These are phyloP conservation scores for Starmerella vaccinii DNA, from an alignment of 805 yeast genomes.

Conservation along the genomic window DNA sequence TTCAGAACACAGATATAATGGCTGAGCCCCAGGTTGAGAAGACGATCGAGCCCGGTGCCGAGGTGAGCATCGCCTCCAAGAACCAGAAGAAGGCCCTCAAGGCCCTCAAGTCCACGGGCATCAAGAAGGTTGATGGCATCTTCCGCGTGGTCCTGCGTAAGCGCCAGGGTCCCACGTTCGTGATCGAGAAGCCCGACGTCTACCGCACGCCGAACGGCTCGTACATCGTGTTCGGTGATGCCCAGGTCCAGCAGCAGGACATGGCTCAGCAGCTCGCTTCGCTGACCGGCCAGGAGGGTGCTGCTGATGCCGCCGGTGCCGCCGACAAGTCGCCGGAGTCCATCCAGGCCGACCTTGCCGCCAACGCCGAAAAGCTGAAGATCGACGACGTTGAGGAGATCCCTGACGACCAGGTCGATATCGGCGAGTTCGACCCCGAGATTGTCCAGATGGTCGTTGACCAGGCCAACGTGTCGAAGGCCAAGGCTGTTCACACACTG, in stretches of 20 bases:
- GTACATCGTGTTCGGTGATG: constrained; percentile 95
- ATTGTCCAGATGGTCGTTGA: constrained; percentile 81
- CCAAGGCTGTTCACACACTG: constrained; percentile 85
- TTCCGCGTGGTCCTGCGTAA: constrained; percentile 91
- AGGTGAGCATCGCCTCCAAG: constrained; percentile 69
- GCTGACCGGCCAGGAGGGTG: constrained; percentile 33
- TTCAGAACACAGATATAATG: neutral
- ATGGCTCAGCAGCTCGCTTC: constrained; percentile 65
- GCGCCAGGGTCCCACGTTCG: constrained; percentile 82
- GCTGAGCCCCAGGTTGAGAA: constrained; percentile 43
- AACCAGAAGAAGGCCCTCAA: constrained; percentile 95
- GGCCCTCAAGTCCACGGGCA: constrained; percentile 72
- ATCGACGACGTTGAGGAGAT: constrained; percentile 38
- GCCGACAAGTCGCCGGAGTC: constrained; percentile 31
- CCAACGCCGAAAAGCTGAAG: constrained; percentile 27
- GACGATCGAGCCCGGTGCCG: constrained; percentile 51
- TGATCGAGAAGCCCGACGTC: constrained; percentile 89
- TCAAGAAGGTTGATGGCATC: constrained; percentile 85
- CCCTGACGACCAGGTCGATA: constrained; percentile 71
- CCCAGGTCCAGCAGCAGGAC: constrained; percentile 74
- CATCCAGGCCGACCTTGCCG: constrained; percentile 28
- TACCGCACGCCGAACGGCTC: constrained; percentile 89
- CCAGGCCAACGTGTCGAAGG: constrained; percentile 82
- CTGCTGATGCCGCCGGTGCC: constrained; percentile 38
- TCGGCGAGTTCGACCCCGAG: constrained; percentile 67